phyloP scores from a whole-genome alignment of 371 early-diverging fungal species.

The Mucor sp. region DNA sequence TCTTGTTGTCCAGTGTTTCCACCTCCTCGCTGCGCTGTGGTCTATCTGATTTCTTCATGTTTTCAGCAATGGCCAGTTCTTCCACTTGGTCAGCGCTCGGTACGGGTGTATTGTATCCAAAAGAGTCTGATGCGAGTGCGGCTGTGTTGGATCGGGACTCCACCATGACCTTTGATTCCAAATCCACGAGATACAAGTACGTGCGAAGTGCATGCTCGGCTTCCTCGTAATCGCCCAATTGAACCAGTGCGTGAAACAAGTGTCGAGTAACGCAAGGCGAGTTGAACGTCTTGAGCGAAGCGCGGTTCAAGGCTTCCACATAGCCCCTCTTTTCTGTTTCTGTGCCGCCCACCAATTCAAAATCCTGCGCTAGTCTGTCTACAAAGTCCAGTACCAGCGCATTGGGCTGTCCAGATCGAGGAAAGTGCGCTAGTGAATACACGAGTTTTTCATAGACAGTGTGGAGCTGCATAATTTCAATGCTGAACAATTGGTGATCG shows the following conservation, averaged over 20 bases:
- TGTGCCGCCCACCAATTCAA: conserved; percentile 47
- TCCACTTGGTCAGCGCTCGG: conserved; percentile 8
- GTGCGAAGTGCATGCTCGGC: conserved; percentile 66
- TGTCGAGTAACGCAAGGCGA: conserved; percentile 70
- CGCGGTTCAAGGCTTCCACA: conserved; percentile 60
- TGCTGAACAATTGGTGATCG: conserved; percentile 38
- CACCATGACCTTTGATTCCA: conserved; percentile 26
- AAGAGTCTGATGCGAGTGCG: conserved; percentile 26
- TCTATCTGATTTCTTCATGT: neutral
- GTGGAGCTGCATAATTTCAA: conserved; percentile 61
- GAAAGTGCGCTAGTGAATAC: conserved; percentile 55
- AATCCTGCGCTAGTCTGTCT: conserved; percentile 60
- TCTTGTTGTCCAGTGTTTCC: conserved; percentile 35
- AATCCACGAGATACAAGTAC: conserved; percentile 58
- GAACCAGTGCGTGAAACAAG: conserved; percentile 55
- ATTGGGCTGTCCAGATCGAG: conserved; percentile 65
- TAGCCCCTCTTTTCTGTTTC: conserved; percentile 18
- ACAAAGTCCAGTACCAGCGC: conserved; percentile 58
- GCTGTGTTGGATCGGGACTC: conserved; percentile 23
- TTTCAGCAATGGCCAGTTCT: neutral
- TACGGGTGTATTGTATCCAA: conserved; percentile 21
- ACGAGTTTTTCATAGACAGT: conserved; percentile 64
- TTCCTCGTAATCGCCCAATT: conserved; percentile 73
- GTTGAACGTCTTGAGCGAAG: conserved; percentile 67
- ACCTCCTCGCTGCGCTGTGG: conserved; percentile 31